Base-by-base conservation (phyloP, 1,284 basidiomycete genomes). In the Cystobasidium pallidum region DNA sequence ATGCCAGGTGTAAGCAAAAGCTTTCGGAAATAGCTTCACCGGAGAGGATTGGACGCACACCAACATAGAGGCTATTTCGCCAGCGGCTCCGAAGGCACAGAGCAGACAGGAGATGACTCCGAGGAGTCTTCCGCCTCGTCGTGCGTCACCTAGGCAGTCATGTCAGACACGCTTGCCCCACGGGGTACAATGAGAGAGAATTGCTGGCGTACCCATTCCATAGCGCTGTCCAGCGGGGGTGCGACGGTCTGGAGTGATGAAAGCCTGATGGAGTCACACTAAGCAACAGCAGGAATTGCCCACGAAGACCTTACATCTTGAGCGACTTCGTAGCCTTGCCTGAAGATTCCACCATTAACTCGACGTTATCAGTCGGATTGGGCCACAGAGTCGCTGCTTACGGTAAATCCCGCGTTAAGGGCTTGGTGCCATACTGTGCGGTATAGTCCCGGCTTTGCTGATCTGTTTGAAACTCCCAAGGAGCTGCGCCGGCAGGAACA, bases 31-130 rank as follows among this genome's bases (percentile, higher is more conserved):
- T 54, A 17, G 51, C 24, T 2, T 17, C 26, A 32, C 3, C 13
- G 10, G 15, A n/a, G 24, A 10, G 2, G 15, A 0, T 21, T 26
- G 11, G 24, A 65, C 49, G 41, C 32, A 65, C 57, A n/a, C 49
- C 6, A 70, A 45, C 24, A 70, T 70, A 41, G 57, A 49, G 15
- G 45, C 45, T 34, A 70, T 52, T n/a, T 70, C 67, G 17, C 41
- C 43, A 2, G 57, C 58, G 41, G 52, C 41, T 10, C 67, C 67
- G 24, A 26, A 15, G 8, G 26, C 28, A n/a, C 36, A 47, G 2
- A 70, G 36, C 6, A 70, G 43, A 7, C 41, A 11, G 4, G 57
- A 47, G 2, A 47, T 32, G 28, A 28, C 26, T 6, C 57, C 67
- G 24, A 70, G 67, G 19, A 49, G 36, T 32, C 58, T 41, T 19